These are phyloP conservation scores for Penicillium sp. DNA, from an alignment of 2,329 filamentous ascomycete species.

Conservation along the genomic window DNA sequence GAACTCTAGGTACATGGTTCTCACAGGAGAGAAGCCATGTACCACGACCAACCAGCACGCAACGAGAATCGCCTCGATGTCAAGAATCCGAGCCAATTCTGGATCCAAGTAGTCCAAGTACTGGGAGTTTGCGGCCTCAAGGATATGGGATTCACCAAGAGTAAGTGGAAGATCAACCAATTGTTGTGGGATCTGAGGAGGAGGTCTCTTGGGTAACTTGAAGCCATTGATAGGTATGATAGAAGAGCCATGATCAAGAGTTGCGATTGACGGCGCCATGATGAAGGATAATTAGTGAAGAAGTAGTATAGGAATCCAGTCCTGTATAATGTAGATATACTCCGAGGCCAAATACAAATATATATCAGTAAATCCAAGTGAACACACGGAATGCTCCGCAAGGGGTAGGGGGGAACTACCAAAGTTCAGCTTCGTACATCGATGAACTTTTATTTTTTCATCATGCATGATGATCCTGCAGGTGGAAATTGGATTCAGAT, in stretches of 20 bases:
- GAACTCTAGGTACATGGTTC: background rate
- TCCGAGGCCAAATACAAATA: background rate
- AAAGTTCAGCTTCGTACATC: background rate
- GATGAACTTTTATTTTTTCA: background rate
- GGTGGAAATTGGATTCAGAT: background rate
- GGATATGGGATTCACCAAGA: background rate
- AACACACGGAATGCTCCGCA: background rate
- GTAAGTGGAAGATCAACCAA: background rate
- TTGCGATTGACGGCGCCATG: background rate
- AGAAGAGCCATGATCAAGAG: background rate
- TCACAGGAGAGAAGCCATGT: background rate
- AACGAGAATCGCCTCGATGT: background rate
- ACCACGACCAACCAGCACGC: background rate
- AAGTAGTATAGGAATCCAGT: background rate
- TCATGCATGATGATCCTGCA: background rate
- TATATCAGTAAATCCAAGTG: background rate
- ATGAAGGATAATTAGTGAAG: background rate
- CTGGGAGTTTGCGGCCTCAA: background rate
- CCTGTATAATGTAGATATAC: background rate
- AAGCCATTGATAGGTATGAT: background rate
- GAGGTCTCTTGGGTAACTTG: background rate
- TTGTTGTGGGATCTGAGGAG: background rate
- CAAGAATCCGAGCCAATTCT: background rate
- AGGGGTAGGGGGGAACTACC: background rate
- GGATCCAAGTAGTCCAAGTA: background rate